These are phyloP conservation scores for Fusarium sp. DNA, from an alignment of 2,329 filamentous ascomycete genomes.

Conservation along the genomic window DNA sequence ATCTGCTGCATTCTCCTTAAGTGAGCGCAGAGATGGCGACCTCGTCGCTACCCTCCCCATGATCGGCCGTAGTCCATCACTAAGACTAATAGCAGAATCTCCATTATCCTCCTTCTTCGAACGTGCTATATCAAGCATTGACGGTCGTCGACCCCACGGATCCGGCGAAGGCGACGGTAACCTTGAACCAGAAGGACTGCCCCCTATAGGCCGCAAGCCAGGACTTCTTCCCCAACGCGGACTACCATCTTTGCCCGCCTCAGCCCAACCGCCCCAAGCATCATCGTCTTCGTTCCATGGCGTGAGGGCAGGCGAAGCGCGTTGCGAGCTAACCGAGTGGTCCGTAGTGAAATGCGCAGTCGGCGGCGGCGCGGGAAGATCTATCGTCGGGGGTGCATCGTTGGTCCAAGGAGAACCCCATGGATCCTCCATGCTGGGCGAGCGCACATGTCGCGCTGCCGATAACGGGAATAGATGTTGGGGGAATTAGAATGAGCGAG, in stretches of 20 bases:
- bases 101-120: constrained; percentile 35
- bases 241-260: constrained; percentile 43
- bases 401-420: constrained; percentile 70
- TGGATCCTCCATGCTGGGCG: constrained; percentile 68
- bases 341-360: constrained; percentile 48
- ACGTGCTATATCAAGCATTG: constrained; percentile 23
- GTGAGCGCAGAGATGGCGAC: constrained; percentile 19
- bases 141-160: constrained; percentile 42
- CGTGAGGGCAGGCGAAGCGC: constrained; percentile 39
- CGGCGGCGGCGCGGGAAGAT: constrained; percentile 50
- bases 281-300: constrained; percentile 51
- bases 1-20: constrained; percentile 35
- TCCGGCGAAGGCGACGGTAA: constrained; percentile 45
- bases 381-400: constrained; percentile 51
- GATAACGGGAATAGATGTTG: constrained; percentile 11
- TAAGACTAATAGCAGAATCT: constrained; percentile 49
- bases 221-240: constrained; percentile 51
- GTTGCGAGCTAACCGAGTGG: constrained; percentile 38
- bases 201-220: constrained; percentile 46
- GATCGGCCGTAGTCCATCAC: constrained; percentile 35
- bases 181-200: constrained; percentile 43
- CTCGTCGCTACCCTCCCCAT: constrained; percentile 19
- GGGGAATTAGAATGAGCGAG: not conserved
- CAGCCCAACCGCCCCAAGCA: constrained; percentile 53
- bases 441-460: constrained; percentile 49